Evolutionary conservation across 768 basidiomycete genomes (phyloP), one percentile per base, ranked within the genome.

Genomic region (Pulveroboletus sp.): DNA sequence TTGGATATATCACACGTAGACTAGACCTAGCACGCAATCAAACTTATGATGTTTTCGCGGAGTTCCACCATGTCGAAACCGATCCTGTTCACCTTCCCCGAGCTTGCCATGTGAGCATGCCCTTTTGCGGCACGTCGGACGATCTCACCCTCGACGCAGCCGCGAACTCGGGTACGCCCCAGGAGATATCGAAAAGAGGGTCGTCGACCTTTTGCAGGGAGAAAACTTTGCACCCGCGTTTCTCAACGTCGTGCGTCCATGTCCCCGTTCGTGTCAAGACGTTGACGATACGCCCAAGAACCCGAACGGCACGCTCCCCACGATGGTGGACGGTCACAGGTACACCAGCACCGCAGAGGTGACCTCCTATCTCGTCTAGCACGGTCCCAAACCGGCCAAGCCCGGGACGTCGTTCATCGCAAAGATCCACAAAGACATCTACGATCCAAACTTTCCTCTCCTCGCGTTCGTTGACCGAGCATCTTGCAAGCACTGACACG

Each of bases 391-490:
- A 49, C 62, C 68, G 51, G 70, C 69, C 19, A 53, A 63, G n/a
- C 65, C 67, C 10, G 60, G 63, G 6, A 69, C 73, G 14, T 59
- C 64, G 16, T 57, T 73, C n/a, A 68, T 74, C 53, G 62, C 61
- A 31, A 69, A 57, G 45, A 59, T 80, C 22, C 78, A 81, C 56
- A 70, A 72, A 27, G 72, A 75, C 30, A 67, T 61, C 31, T 61
- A 72, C 43, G 78, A 81, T 57, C 78, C 78, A 45, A 82, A 82
- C 71, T 76, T 79, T 54, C 68, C 73, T n/a, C 40, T 74, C 23
- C 50, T 75, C n/a, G n/a, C n/a, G 19, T 67, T 72, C 4, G 61
- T 68, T 29, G 44, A 20, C 41, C 11, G 11, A 3, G 7, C 9
- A n/a, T n/a, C 27, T 17, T 11, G 27, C 14, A 26, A 51, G 16